These are phyloP conservation scores for Physaria fendleri DNA, from an alignment of 345 rosid genomes.

Conservation along the genomic window DNA sequence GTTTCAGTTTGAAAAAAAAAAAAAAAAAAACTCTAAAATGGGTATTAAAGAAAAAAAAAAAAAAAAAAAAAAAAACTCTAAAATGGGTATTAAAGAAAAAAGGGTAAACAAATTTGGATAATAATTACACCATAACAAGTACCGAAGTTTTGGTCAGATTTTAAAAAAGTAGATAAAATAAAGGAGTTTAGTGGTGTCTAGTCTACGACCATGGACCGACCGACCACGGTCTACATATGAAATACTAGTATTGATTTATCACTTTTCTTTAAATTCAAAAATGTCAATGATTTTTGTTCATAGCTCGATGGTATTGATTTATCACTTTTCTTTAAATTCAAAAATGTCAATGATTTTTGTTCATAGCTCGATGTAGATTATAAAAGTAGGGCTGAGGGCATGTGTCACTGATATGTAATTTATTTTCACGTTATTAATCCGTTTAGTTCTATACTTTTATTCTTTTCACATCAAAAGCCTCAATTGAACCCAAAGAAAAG, in stretches of 20 bases:
- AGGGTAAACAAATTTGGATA: no score
- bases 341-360: slow-evolving; percentile 30
- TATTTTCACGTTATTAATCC: not conserved
- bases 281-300: slow-evolving; percentile 31
- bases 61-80: no score
- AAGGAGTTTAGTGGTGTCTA: slow-evolving; percentile 28
- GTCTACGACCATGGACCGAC: slow-evolving; percentile 35
- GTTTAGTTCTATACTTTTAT: not conserved
- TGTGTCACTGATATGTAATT: slow-evolving; percentile 15
- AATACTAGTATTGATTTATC: slow-evolving; percentile 7
- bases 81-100: no score
- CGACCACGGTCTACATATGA: slow-evolving; percentile 31
- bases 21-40: no score
- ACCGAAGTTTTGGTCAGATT: not conserved
- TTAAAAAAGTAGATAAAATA: slow-evolving; percentile 6
- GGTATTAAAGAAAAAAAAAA: no score
- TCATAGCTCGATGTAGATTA: slow-evolving; percentile 32
- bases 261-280: not conserved
- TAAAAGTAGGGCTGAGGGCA: slow-evolving; percentile 35
- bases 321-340: not conserved
- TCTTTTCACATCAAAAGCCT: slow-evolving; percentile 3
- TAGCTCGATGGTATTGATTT: slow-evolving; percentile 26
- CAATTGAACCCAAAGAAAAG: not conserved
- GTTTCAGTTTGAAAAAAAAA: no score
- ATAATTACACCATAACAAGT: not conserved